A percentile compares a stretch with the other conserved stretches of the same genome.
These are phyloP conservation scores for Ustilago trichophora DNA, from an alignment of 1,284 basidiomycete genomes.

Conservation along the genomic window DNA sequence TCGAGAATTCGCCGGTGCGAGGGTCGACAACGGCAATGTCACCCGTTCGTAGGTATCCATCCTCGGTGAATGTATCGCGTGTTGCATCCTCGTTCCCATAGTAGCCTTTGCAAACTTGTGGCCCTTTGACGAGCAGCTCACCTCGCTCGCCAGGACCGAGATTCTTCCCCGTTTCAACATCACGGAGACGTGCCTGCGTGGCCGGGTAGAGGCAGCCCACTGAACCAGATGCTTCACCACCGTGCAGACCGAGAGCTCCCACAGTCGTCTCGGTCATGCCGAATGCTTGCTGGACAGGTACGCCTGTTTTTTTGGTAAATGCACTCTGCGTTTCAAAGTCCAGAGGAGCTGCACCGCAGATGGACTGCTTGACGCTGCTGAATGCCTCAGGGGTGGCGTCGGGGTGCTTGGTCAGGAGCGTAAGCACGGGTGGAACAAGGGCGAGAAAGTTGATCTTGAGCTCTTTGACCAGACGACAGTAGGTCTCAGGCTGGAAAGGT, in stretches of 20 bases:
- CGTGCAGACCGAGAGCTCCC: slow-evolving; percentile 26
- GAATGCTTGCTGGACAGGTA: slow-evolving; percentile 29
- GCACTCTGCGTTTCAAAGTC: slow-evolving; percentile 22
- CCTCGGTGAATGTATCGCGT: slow-evolving; percentile 75
- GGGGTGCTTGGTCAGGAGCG: slow-evolving; percentile 24
- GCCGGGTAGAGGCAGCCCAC: slow-evolving; percentile 30
- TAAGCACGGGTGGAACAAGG: slow-evolving; percentile 36
- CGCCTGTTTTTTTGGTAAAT: slow-evolving; percentile 32
- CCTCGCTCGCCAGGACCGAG: slow-evolving; percentile 36
- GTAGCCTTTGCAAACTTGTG: slow-evolving; percentile 47
- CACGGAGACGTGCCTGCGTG: slow-evolving; percentile 27
- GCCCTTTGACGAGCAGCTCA: slow-evolving; percentile 35
- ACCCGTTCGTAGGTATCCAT: slow-evolving; percentile 59
- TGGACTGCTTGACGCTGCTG: slow-evolving; percentile 5
- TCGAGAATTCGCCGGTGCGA: slow-evolving; percentile 42
- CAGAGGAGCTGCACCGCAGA: slow-evolving; percentile 41
- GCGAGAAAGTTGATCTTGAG: slow-evolving; percentile 20
- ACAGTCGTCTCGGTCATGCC: slow-evolving; percentile 54
- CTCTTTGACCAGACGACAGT: slow-evolving; percentile 22
- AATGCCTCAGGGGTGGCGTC: slow-evolving; percentile 15
- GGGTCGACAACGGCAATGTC: slow-evolving; percentile 53
- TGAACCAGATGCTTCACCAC: slow-evolving; percentile 12
- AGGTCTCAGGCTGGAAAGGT: slow-evolving; percentile 32
- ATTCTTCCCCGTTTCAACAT: slow-evolving; percentile 33
- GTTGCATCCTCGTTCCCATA: slow-evolving; percentile 54